These are phyloP conservation scores for Malassezia obtusa DNA, from an alignment of 1,284 basidiomycete genomes.

Conservation along the genomic window DNA sequence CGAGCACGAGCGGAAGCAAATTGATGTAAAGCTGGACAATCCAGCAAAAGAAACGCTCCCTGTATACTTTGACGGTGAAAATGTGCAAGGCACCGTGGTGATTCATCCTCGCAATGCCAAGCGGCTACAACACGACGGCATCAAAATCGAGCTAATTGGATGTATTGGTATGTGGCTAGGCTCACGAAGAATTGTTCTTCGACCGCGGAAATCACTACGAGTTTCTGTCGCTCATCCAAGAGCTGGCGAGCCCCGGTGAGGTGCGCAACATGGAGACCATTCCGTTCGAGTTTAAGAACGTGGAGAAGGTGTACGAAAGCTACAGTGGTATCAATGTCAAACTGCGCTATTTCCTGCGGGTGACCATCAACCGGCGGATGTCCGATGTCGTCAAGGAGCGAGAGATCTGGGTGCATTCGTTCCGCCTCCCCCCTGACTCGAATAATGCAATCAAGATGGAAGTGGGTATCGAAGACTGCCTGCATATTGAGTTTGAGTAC, in stretches of 20 bases:
- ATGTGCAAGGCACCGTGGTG: constrained; percentile 69
- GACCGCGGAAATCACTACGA: constrained; percentile 96
- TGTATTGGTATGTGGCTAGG: constrained; percentile 63
- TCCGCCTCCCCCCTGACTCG: constrained; percentile 92
- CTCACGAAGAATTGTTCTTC: constrained; percentile 72
- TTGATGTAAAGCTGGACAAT: constrained; percentile 59
- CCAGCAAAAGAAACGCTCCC: constrained; percentile 73
- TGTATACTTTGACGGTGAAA: constrained; percentile 91
- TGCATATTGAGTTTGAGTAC: constrained; percentile 99
- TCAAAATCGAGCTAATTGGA: constrained; percentile 94
- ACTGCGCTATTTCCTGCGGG: constrained; percentile 80
- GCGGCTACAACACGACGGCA: constrained; percentile 87
- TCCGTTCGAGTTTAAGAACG: constrained; percentile 95
- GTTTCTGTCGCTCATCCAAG: constrained; percentile 87
- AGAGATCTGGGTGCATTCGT: constrained; percentile 96
- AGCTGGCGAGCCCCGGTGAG: constrained; percentile 84
- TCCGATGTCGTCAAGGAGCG: constrained; percentile 85
- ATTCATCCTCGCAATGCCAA: constrained; percentile 88
- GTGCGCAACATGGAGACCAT: constrained; percentile 88
- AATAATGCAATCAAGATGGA: constrained; percentile 99
- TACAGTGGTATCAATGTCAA: constrained; percentile 98
- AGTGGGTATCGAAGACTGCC: constrained; percentile 94
- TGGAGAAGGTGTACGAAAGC: constrained; percentile 97
- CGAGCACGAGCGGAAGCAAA: constrained; percentile 72
- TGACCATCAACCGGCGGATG: constrained; percentile 77